phyloP scores from a whole-genome alignment of 495 filamentous ascomycete genomes.

The Penicillium angulare region DNA sequence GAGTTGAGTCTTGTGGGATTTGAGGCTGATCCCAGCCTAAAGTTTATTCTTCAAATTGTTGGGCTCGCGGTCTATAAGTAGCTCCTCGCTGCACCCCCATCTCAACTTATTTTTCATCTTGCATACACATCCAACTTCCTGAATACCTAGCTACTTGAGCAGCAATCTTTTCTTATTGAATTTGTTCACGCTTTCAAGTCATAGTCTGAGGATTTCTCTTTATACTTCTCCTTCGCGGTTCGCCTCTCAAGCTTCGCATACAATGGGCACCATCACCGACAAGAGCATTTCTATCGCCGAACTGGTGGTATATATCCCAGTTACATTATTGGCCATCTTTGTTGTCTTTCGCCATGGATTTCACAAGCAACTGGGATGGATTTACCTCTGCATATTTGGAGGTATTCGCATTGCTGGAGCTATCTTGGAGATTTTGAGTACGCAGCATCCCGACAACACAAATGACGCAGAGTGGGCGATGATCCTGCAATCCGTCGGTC shows the following conservation, averaged over 20 bases:
- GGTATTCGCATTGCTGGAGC: conserved; percentile 13
- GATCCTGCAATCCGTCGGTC: conserved; percentile 15
- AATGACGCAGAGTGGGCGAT: conserved; percentile 12
- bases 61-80: no score
- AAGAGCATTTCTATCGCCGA: conserved; percentile 15
- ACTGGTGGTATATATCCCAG: conserved; percentile 17
- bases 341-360: conserved; percentile 13
- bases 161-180: not conserved
- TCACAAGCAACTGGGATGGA: conserved; percentile 18
- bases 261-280: conserved; percentile 1
- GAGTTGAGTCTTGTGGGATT: no score
- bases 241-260: not conserved
- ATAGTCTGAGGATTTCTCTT: no score
- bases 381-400: conserved; percentile 16
- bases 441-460: conserved; percentile 10
- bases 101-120: no score
- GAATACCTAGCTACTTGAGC: no score
- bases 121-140: no score
- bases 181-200: not conserved
- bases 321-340: conserved; percentile 8
- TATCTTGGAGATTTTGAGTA: conserved; percentile 13
- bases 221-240: not conserved
- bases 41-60: no score
- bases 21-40: no score
- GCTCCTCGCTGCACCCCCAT: no score